Base-by-base conservation (phyloP, 768 basidiomycete genomes). In the Amylocystis lapponica region DNA sequence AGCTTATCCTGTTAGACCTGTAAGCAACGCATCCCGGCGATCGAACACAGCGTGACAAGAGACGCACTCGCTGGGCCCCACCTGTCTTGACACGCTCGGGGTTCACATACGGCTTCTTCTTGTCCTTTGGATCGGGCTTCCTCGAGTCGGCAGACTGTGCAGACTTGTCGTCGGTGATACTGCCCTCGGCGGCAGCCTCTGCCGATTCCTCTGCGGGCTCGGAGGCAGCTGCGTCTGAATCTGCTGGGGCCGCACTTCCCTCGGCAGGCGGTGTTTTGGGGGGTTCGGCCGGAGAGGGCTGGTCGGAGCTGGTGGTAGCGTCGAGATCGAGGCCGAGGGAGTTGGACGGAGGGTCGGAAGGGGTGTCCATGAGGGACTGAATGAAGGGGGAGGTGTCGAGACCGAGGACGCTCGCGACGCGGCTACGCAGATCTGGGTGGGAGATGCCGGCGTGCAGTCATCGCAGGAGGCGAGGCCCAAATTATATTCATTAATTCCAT, bases 51-150 rank as follows among this genome's bases (percentile, higher is more conserved):
- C n/a, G 46, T 39, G 34, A 42, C 23, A 21, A 21, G 45, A 40
- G 20, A 62, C 70, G 45, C 61, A 88, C 88, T 58, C 84, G 75
- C 51, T 83, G 82, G 20, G 71, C 54, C 13, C 86, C 88, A 12
- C 87, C 86, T 8, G 88, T 90, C 66, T 78, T 87, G 67, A 90
- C 82, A 62, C 87, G 83, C 56, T 89, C 86, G 7, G 74, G 80
- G 62, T 90, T 89, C 35, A 86, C 71, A 69, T 91, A 91, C 2
- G 83, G 83, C 49, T 74, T 78, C 64, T 77, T 81, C 66, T 79
- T 79, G 55, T 78, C 55, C 47, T 44, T 58, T 42, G 54, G 46
- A 25, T 58, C 54, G 37, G 39, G 41, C 33, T 47, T 56, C 46
- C 49, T 50, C 16, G 39, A 51, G 14, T 43, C 45, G 8, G 16